Base-by-base conservation (phyloP, 345 rosid genomes). In the Pseudoturritis turrita region DNA sequence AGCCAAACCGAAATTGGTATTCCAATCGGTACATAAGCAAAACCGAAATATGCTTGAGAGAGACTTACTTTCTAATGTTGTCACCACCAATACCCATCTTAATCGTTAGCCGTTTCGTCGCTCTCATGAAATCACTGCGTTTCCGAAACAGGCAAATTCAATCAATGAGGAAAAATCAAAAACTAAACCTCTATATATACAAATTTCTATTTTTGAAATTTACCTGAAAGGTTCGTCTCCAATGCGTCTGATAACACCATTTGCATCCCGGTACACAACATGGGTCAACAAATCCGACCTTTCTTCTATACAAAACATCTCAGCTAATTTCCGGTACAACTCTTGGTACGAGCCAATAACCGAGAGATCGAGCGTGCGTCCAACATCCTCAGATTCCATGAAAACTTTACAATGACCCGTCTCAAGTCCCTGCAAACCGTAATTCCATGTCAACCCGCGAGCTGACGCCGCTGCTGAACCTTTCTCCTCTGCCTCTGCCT, bases 321-420 rank as follows among this genome's bases (percentile, higher is more conserved):
- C 77, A n/a, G 86, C 87, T 9, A 94, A 81, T 80, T 70, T 88
- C 58, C 77, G 57, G 66, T 88, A 77, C 21, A 91, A 78, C 66
- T 94, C 97, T 71, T 94, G 91, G 49, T 89, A 94, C 25, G 98
- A 88, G 35, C 84, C 81, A 5, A 91, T 77, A 77, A 67, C 86
- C 3, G 91, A 83, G 31, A 94, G 95, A 76, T 94, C 90, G 4
- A 94, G 87, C 15, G 97, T 89, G 40, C 93, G 81, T 44, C 98
- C 96, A 22, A 89, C 86, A 72, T 91, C 96, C 69, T 89, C 96
- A 2, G 97, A 86, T 69, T 91, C 96, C 89, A 91, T 78, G 82
- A 94, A 94, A 11, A 91, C 97, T 79, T 91, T 94, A 82, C 98
- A 89, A 68, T 85, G 96, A 77, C 92, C 94, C 0, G 88, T 84